A percentile compares a stretch with the other conserved stretches of the same genome.
Evolutionary conservation across 2,329 filamentous ascomycete species (phyloP).

Genomic region (Endoconidiophora polonica): DNA sequence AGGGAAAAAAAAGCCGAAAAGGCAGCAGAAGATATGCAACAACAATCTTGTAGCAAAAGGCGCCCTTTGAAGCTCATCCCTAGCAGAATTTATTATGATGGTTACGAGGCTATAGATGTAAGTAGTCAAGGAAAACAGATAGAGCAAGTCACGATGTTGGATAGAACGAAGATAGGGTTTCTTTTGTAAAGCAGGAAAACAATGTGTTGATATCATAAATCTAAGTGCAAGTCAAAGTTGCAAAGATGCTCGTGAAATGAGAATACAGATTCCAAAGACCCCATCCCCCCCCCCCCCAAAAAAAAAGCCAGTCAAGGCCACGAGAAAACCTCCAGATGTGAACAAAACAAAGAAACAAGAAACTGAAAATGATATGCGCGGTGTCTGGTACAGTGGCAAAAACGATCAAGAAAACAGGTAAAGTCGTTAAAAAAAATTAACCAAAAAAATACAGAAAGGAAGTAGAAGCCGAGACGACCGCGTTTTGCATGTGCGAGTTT

Average conservation of each 20-base stretch:
- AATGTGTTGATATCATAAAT: constrained; percentile 6
- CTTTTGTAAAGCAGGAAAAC: background rate
- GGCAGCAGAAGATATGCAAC: background rate
- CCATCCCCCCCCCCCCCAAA: background rate
- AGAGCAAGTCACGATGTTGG: background rate
- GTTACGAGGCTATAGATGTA: no score
- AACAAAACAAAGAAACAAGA: background rate
- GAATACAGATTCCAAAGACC: background rate
- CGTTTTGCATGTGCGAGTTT: background rate
- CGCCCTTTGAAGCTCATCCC: no score
- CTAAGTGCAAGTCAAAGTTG: constrained; percentile 3
- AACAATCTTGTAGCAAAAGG: no score
- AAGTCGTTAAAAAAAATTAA: background rate
- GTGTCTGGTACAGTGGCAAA: background rate
- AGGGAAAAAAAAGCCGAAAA: background rate
- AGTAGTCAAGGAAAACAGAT: no score
- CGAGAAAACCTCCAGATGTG: background rate
- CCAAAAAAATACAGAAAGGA: background rate
- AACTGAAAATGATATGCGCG: background rate
- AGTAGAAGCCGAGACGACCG: background rate
- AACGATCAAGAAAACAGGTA: background rate
- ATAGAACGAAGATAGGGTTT: background rate
- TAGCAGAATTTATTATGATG: no score
- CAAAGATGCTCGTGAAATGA: background rate
- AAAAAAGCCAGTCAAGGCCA: background rate